Base-by-base conservation (phyloP, 1,284 basidiomycete species). In the Phellopilus nigrolimitatus region DNA sequence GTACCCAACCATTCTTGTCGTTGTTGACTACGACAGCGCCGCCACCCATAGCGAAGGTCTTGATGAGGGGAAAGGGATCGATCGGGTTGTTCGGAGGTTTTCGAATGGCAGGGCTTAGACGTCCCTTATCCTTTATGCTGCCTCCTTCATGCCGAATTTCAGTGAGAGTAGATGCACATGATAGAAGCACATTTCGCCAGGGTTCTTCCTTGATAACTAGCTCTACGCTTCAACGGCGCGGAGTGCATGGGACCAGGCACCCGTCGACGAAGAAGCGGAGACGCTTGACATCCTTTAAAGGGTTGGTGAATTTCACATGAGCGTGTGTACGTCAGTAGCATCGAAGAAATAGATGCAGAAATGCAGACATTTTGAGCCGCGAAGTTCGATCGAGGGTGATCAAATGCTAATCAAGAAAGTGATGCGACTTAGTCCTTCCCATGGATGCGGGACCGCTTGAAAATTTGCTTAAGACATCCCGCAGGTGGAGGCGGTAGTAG, bases 1-100 rank as follows among this genome's bases (percentile, higher is more conserved):
- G 79, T 24, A 63, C 65, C 61, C 77, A 80, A 28, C 72, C 74
- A 34, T 66, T 59, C 21, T 56, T 50, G 13, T 61, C 63, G 33
- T 54, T 53, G 31, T 66, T 56, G 30, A 55, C 68, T 50, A 67
- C 62, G 55, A 64, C 65, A 54, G 70, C 73, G 59, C 73, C 76
- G 57, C 66, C 72, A 63, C 73, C 78, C 70, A 75, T 82, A 17
- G 24, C 34, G 42, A 7, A 19, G 37, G 21, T 22, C n/a, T 6
- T 36, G 12, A 24, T 21, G 24, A 24, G 30, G 25, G 4, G 33
- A 15, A n/a, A 17, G 10, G 15, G 34, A 7, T 3, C 15, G 34
- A 37, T 13, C 12, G 34, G 21, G 28, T 37, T 25, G 36, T 28
- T 28, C 34, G 36, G 24, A 30, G 9, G 33, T 17, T 9, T 43